Evolutionary conservation across 139 green algal genomes (phyloP).

Genomic region (Chlorella sp.): DNA sequence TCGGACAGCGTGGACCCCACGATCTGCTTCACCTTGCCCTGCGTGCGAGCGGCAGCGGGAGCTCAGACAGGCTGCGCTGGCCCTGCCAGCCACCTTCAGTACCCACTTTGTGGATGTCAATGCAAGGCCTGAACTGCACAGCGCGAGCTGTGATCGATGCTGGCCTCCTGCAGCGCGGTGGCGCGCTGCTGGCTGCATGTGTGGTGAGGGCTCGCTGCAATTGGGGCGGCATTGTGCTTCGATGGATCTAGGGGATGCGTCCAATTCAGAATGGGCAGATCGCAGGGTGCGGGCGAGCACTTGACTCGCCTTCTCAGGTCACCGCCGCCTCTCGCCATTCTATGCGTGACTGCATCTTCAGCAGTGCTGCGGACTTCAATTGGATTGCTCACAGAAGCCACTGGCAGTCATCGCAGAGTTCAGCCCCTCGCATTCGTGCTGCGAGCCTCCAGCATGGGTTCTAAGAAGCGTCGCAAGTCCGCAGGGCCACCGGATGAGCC

Average conservation of each 20-base stretch:
- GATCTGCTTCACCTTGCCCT: slow-evolving; percentile 99
- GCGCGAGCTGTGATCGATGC: neutral
- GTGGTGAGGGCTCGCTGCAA: neutral
- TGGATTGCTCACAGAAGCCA: too few relatives aligned
- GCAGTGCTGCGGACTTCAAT: too few relatives aligned
- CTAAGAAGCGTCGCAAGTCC: slow-evolving; percentile 26
- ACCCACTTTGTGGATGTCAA: slow-evolving; percentile 97
- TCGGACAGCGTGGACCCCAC: slow-evolving; percentile 94
- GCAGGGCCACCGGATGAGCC: neutral
- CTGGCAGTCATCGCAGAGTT: neutral
- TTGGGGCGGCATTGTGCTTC: too few relatives aligned
- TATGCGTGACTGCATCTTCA: too few relatives aligned
- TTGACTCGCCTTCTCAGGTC: too few relatives aligned
- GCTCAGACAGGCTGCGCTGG: neutral
- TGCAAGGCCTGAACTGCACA: slow-evolving; percentile 91
- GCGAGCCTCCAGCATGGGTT: neutral
- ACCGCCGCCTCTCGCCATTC: too few relatives aligned
- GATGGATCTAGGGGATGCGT: too few relatives aligned
- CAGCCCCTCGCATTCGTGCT: neutral
- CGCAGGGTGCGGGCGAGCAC: too few relatives aligned
- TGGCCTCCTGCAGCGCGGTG: neutral
- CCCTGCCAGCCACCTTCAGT: neutral
- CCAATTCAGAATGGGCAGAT: too few relatives aligned
- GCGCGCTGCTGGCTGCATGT: too few relatives aligned
- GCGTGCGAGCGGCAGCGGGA: neutral